Evolutionary conservation across 805 yeast species (phyloP), one percentile per base, ranked within the genome.

Genomic region (Cyberlindnera nakhonratchasimensis): DNA sequence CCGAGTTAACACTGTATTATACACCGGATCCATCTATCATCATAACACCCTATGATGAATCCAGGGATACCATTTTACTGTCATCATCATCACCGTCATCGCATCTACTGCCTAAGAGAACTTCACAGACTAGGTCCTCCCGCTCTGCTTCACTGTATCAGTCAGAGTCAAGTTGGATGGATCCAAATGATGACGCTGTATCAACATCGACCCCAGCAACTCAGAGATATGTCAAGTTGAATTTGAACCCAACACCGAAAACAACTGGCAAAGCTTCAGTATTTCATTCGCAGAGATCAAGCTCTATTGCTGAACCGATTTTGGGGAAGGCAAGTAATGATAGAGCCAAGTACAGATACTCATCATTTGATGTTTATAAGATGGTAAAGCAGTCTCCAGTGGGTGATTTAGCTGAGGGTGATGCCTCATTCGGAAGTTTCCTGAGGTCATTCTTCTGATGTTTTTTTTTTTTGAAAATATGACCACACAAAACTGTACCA

Each of bases 121-220:
- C n/a, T 6, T 22, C 46, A 14, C 52, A 34, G 18, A 29, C 45
- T 7, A 23, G 51, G 33, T 48, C 55, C 5, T 52, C 54, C 3
- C 34, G 51, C 22, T 42, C 52, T 2, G 39, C 54, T 13, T 54
- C 64, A 3, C 31, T 70, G 31, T 69, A 73, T 50, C 57, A 63
- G 3, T 59, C 70, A 12, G 77, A 71, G 30, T 64, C 71, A 16
- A 70, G 67, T 42, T 75, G 80, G 80, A 74, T 75, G 79, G 79
- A 74, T 40, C 72, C 78, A 3, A 51, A 58, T 39, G 47, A 42
- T 8, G 40, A 40, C 18, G n/a, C 38, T 16, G 13, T 45, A 4
- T 6, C 30, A 20, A 30, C 51, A 2, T 44, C 57, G 2, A 55
- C 62, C 4, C 60, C 59, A 4, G 39, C 43, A 11, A 51, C 56